phyloP scores from a whole-genome alignment of 140 eudicot species.

The Stevia rebaudiana region DNA sequence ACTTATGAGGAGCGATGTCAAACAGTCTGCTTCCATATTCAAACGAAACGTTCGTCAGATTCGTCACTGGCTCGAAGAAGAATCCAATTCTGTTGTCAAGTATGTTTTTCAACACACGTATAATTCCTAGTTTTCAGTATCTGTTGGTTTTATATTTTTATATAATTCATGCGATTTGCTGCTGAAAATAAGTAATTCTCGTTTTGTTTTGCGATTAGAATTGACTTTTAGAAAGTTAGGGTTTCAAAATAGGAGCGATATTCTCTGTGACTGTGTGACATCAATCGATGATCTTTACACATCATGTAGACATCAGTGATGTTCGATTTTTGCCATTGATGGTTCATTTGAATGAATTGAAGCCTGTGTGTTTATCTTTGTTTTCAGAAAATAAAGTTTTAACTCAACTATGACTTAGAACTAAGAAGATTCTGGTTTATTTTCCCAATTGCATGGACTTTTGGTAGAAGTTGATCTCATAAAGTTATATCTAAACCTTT shows the following conservation, averaged over 20 bases:
- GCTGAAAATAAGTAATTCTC: not conserved
- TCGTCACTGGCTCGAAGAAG: constrained; percentile 86
- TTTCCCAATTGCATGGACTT: not conserved
- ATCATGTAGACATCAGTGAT: no score
- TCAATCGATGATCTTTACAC: no score
- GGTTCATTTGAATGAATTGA: not conserved
- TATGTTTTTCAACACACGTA: constrained; percentile 16
- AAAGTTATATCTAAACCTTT: not conserved
- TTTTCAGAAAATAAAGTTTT: not conserved
- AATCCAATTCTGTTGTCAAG: constrained; percentile 73
- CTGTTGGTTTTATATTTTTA: not conserved
- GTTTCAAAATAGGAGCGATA: constrained; percentile 5
- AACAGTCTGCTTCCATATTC: constrained; percentile 64
- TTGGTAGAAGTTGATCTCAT: no score
- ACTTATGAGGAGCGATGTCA: constrained; percentile 68
- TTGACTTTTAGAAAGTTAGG: constrained; percentile 15
- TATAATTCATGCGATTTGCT: not conserved
- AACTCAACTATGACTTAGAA: not conserved
- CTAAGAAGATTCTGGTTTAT: no score
- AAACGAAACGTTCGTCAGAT: constrained; percentile 74
- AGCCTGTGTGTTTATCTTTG: not conserved
- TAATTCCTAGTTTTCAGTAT: not conserved
- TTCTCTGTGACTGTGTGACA: not conserved
- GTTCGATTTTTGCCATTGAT: not conserved
- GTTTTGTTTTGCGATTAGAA: not conserved